Base-by-base conservation (phyloP, 2,329 filamentous ascomycete species). In the Dactylellina drechsleri region DNA sequence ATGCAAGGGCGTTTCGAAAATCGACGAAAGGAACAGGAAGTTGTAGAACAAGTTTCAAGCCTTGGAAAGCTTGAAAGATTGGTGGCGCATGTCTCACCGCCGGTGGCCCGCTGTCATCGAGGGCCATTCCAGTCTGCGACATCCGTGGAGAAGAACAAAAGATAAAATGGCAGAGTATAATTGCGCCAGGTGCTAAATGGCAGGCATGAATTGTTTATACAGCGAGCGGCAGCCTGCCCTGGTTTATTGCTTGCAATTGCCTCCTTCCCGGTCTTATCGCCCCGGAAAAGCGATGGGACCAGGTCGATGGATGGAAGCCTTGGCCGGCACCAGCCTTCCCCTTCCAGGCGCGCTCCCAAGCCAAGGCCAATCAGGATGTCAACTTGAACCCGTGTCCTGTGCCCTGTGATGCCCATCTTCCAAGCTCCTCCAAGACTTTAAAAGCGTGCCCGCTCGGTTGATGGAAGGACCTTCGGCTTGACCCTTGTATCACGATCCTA, bases 361-460 rank as follows among this genome's bases (percentile, higher is more conserved):
- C 13, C 36, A 41, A 40, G 59, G 45, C 70, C 70, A 74, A 74
- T 74, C 62, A 74, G n/a, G 36, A 43, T 28, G 40, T 41, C 26
- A n/a, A 52, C 26, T 50, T 43, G 20, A 54, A 16, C 70, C 57
- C 70, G 64, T 74, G 70, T 45, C 20, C n/a, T 18, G 58, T 18
- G 57, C 52, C 70, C 50, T 74, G 70, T 74, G 70, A 74, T 74
- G 53, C 45, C 41, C 36, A 13, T 43, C 15, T n/a, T 12, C 13
- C 13, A 18, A 13, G 8, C 13, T 47, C 31, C 31, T 7, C 31
- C 31, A 36, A 36, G 43, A 18, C 43, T n/a, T 18, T 15, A 23
- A 65, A 67, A 66, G 66, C 62, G 50, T 74, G 60, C 28, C 53
- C 40, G 28, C 54, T 67, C 62, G 70, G 70, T 65, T 67, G 68